Evolutionary conservation across 2,329 filamentous ascomycete species (phyloP).

Genomic region (Septoria linicola): DNA sequence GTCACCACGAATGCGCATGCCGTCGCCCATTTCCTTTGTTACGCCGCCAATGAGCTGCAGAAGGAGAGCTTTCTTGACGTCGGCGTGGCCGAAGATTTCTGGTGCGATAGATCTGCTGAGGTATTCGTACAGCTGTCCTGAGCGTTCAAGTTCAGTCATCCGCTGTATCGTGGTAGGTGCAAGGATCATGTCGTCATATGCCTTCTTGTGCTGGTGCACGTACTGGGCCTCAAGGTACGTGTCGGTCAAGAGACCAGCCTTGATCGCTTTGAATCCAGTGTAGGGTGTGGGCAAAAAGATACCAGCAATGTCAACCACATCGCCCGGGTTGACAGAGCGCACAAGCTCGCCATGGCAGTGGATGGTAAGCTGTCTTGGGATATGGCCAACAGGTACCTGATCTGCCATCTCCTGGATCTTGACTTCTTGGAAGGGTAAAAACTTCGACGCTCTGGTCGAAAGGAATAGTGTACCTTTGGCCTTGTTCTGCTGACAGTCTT

Average conservation of each 20-base stretch:
- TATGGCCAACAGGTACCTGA: slow-evolving; percentile 96
- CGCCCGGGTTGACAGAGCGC: slow-evolving; percentile 84
- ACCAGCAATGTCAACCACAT: slow-evolving; percentile 89
- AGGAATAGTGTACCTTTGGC: slow-evolving; percentile 90
- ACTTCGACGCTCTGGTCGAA: slow-evolving; percentile 94
- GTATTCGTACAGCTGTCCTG: slow-evolving; percentile 92
- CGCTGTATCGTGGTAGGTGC: slow-evolving; percentile 76
- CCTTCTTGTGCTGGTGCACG: slow-evolving; percentile 95
- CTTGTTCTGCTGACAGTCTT: slow-evolving; percentile 87
- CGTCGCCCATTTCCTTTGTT: slow-evolving; percentile 93
- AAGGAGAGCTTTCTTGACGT: slow-evolving; percentile 97
- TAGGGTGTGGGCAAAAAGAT: slow-evolving; percentile 97
- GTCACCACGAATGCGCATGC: slow-evolving; percentile 97
- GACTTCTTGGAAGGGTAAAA: slow-evolving; percentile 94
- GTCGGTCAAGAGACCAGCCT: slow-evolving; percentile 91
- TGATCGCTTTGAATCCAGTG: slow-evolving; percentile 97
- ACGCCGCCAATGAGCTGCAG: slow-evolving; percentile 93
- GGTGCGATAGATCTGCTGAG: slow-evolving; percentile 94
- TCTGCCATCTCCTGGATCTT: slow-evolving; percentile 99
- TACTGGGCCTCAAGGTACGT: slow-evolving; percentile 95
- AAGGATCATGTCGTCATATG: slow-evolving; percentile 87
- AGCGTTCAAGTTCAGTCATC: slow-evolving; percentile 80
- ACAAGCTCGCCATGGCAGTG: slow-evolving; percentile 86
- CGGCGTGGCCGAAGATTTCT: slow-evolving; percentile 92
- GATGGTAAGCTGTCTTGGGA: slow-evolving; percentile 85